A percentile compares a stretch with the other conserved stretches of the same genome.
Evolutionary conservation across 2,329 filamentous ascomycete species (phyloP).

Genomic region (Huntiella decipiens): DNA sequence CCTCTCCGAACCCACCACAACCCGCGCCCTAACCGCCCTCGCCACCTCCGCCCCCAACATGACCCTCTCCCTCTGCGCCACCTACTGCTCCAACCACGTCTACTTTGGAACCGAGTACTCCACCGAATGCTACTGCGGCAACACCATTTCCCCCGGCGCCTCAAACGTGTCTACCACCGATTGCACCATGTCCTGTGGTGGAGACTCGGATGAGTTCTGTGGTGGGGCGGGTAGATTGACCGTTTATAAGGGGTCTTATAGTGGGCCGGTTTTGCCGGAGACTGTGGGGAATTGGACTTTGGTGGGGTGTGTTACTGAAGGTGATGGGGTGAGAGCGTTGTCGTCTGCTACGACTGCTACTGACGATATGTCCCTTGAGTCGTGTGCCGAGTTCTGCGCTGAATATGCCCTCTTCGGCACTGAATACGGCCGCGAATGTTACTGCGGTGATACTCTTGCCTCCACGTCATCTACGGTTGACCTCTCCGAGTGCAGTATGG

Average conservation of each 20-base stretch:
- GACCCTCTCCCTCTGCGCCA: constrained; percentile 19
- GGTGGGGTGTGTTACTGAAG: constrained; percentile 22
- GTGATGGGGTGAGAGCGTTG: constrained; percentile 19
- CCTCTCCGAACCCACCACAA: constrained; percentile 21
- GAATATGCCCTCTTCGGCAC: constrained; percentile 20
- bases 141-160: constrained; percentile 16
- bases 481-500: constrained; percentile 22
- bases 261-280: constrained; percentile 18
- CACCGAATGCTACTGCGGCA: constrained; percentile 22
- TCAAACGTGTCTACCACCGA: constrained; percentile 16
- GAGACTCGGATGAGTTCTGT: constrained; percentile 19
- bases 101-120: constrained; percentile 25
- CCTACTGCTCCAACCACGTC: constrained; percentile 19
- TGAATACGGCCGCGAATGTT: constrained; percentile 22
- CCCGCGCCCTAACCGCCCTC: constrained; percentile 19
- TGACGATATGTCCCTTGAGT: constrained; percentile 18
- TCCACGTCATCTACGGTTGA: constrained; percentile 16
- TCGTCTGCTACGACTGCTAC: constrained; percentile 13
- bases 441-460: constrained; percentile 19
- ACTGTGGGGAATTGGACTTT: constrained; percentile 18
- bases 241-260: constrained; percentile 17
- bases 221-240: constrained; percentile 19
- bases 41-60: constrained; percentile 16
- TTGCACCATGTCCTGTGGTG: constrained; percentile 20
- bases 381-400: constrained; percentile 18